phyloP scores from a whole-genome alignment of 441 rosid species.

The Populus hybrid region DNA sequence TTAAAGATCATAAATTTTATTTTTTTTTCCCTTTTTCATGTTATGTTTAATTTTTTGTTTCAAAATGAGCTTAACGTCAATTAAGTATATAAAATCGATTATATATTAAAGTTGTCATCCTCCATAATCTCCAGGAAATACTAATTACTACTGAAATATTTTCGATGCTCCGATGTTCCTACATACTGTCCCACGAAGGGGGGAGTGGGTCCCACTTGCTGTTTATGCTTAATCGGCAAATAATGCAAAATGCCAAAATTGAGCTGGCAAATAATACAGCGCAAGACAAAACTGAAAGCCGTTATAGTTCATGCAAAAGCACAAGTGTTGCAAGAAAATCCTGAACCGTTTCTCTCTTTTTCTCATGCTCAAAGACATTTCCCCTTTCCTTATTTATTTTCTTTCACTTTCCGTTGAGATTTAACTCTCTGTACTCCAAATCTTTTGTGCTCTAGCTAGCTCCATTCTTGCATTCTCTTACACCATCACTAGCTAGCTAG shows the following conservation, averaged over 20 bases:
- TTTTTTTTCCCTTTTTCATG: no score
- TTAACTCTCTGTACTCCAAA: background rate
- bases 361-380: background rate
- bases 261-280: background rate
- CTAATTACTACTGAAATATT: no score
- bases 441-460: background rate
- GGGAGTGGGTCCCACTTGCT: background rate
- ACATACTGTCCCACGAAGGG: background rate
- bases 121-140: no score
- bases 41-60: no score
- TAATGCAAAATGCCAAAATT: background rate
- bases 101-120: no score
- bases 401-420: conserved; percentile 18
- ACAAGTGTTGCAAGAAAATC: conserved; percentile 19
- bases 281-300: conserved; percentile 16
- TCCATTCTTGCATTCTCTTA: background rate
- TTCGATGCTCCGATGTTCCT: no score
- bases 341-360: conserved; percentile 25
- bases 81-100: no score
- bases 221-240: background rate
- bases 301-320: conserved; percentile 29
- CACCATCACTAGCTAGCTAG: background rate
- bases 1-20: no score
- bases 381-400: background rate
- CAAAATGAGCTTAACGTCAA: no score